phyloP scores from a whole-genome alignment of 2,329 filamentous ascomycete genomes.

The Colletotrichum tabaci region DNA sequence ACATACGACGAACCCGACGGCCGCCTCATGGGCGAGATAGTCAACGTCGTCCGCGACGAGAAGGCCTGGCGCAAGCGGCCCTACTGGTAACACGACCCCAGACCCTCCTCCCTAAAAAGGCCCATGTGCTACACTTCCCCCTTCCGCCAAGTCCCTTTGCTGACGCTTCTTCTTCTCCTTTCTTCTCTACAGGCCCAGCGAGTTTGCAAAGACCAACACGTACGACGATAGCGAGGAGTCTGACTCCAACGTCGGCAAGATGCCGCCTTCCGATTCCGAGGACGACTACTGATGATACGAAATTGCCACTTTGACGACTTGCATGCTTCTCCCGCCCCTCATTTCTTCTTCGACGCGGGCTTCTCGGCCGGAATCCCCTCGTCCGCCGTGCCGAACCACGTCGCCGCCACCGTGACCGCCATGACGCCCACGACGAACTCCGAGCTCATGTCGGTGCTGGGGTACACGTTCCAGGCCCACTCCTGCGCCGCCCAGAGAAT shows the following conservation, averaged over 20 bases:
- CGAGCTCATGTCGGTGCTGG: constrained; percentile 76
- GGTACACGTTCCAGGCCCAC: constrained; percentile 94
- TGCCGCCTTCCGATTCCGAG: constrained; percentile 87
- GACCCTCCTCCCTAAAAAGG: no score
- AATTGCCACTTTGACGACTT: constrained; percentile 19
- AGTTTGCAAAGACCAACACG: constrained; percentile 79
- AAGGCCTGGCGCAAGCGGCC: constrained; percentile 89
- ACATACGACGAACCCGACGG: constrained; percentile 78
- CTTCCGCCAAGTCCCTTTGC: background rate
- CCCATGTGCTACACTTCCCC: no score
- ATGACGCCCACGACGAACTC: constrained; percentile 79
- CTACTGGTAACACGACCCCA: constrained; percentile 76
- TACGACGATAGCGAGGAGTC: constrained; percentile 79
- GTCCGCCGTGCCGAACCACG: constrained; percentile 71
- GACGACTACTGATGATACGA: constrained; percentile 64
- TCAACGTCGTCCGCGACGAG: constrained; percentile 93
- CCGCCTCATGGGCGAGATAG: constrained; percentile 88
- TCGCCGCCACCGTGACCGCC: constrained; percentile 74
- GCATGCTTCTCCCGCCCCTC: constrained; percentile 4
- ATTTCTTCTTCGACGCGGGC: constrained; percentile 45
- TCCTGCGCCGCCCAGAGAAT: constrained; percentile 84
- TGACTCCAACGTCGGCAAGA: constrained; percentile 84
- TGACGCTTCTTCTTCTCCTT: no score
- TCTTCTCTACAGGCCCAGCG: constrained; percentile 74
- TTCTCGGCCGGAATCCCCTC: constrained; percentile 50